Evolutionary conservation across 371 early-diverging fungal genomes (phyloP).

Genomic region (Mucor indicus): DNA sequence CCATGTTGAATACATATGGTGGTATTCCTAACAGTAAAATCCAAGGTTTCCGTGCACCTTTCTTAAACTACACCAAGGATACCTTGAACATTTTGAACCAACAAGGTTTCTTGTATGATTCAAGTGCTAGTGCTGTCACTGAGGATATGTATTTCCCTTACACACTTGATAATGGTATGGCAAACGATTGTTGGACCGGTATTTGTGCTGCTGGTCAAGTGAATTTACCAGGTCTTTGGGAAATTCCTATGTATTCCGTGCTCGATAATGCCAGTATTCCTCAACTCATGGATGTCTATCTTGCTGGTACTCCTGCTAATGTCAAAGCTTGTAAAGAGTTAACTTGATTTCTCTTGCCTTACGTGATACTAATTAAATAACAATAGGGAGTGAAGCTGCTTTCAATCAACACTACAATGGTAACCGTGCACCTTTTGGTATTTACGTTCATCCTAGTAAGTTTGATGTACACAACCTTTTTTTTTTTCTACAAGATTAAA

Average conservation of each 20-base stretch:
- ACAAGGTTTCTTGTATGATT: constrained; percentile 64
- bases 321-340: constrained; percentile 45
- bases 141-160: constrained; percentile 66
- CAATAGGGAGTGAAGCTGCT: constrained; percentile 35
- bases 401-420: constrained; percentile 63
- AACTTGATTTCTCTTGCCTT: too few relatives aligned
- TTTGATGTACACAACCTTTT: too few relatives aligned
- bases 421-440: constrained; percentile 66
- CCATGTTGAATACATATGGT: constrained; percentile 55
- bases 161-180: constrained; percentile 68
- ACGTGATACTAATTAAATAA: too few relatives aligned
- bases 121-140: constrained; percentile 51
- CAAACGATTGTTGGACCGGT: constrained; percentile 65
- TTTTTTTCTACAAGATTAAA: neutral
- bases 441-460: constrained; percentile 57
- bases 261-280: constrained; percentile 31
- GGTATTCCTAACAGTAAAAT: constrained; percentile 67
- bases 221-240: constrained; percentile 65
- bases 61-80: constrained; percentile 59
- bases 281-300: constrained; percentile 69
- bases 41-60: constrained; percentile 69
- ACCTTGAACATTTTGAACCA: constrained; percentile 48
- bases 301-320: constrained; percentile 43
- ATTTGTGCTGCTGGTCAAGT: constrained; percentile 43
- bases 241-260: constrained; percentile 65